phyloP scores from a whole-genome alignment of 129 eudicot genomes.

The Arctium minus region DNA sequence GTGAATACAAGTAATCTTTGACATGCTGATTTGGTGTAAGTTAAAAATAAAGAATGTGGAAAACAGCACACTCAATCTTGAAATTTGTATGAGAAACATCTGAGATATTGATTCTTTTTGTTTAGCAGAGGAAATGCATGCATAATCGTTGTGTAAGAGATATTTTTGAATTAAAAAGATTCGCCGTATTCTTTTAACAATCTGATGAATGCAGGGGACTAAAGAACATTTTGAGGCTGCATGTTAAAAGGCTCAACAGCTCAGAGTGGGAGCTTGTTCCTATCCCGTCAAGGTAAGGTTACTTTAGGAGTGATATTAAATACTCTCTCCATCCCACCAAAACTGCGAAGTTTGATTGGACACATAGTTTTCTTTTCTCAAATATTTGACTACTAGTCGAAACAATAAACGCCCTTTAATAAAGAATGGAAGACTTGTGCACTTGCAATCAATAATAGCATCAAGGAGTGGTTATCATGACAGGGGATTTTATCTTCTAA shows the following conservation, averaged over 20 bases:
- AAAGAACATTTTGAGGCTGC: conserved; percentile 75
- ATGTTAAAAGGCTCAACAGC: conserved; percentile 61
- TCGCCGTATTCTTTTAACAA: background rate
- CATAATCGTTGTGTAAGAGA: background rate
- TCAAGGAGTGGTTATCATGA: background rate
- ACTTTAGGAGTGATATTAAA: background rate
- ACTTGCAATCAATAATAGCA: background rate
- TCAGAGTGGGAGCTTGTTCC: conserved; percentile 82
- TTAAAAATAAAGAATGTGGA: too few relatives aligned
- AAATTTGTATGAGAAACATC: too few relatives aligned
- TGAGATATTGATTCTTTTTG: too few relatives aligned
- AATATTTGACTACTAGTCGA: background rate
- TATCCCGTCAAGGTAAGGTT: conserved; percentile 71
- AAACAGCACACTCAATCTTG: too few relatives aligned
- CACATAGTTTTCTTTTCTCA: background rate
- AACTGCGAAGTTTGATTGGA: background rate
- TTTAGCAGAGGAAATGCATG: background rate
- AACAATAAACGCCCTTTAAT: background rate
- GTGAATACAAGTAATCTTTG: too few relatives aligned
- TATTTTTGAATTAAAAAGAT: background rate
- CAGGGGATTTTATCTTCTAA: too few relatives aligned
- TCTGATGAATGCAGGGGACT: conserved; percentile 63
- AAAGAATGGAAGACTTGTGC: background rate
- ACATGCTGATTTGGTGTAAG: too few relatives aligned
- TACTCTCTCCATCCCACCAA: background rate